Conservation (phyloP, 805 yeast genomes). For the Metschnikowia chrysomelidarum region DNA sequence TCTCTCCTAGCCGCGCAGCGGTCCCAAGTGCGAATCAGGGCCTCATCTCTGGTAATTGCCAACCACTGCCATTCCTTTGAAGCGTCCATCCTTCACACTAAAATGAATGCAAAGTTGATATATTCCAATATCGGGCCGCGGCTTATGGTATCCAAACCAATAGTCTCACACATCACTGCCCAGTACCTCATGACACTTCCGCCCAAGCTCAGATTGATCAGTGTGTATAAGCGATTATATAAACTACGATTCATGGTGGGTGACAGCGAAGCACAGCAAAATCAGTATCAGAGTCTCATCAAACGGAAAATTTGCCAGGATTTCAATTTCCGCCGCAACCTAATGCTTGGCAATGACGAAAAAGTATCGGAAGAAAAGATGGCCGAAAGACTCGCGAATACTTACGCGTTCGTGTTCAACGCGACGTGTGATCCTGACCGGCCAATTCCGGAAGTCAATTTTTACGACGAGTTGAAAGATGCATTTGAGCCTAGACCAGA, state of each 20-base stretch:
- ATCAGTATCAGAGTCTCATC: too few relatives aligned
- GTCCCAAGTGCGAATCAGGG: too few relatives aligned
- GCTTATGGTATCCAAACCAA: constrained; percentile 7
- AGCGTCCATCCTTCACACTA: too few relatives aligned
- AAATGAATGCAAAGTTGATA: constrained; percentile 6
- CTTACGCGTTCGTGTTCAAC: constrained; percentile 20
- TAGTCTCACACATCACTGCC: constrained; percentile 10
- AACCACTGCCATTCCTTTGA: too few relatives aligned
- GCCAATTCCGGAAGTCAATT: constrained; percentile 6
- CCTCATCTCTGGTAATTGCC: too few relatives aligned
- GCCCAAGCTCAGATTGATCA: constrained; percentile 6
- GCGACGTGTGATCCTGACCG: constrained; percentile 13
- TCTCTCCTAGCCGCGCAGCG: constrained; percentile 4
- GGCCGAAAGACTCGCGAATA: constrained; percentile 15
- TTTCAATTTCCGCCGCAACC: constrained; percentile 13
- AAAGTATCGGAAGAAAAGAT: constrained; percentile 7
- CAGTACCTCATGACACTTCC: constrained; percentile 9
- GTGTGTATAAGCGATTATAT: constrained; percentile 32
- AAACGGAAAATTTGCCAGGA: constrained; percentile 23
- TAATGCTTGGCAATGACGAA: constrained; percentile 6
- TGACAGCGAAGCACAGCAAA: constrained; percentile 9
- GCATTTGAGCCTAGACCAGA: constrained; percentile 11
- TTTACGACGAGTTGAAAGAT: constrained; percentile 12
- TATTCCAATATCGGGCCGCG: constrained; percentile 14
- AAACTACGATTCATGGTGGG: constrained; percentile 28